Percentiles rank a stretch among this genome's conserved stretches.
Conservation (phyloP, 2,329 filamentous ascomycete genomes). For the Thelonectria discophora region DNA sequence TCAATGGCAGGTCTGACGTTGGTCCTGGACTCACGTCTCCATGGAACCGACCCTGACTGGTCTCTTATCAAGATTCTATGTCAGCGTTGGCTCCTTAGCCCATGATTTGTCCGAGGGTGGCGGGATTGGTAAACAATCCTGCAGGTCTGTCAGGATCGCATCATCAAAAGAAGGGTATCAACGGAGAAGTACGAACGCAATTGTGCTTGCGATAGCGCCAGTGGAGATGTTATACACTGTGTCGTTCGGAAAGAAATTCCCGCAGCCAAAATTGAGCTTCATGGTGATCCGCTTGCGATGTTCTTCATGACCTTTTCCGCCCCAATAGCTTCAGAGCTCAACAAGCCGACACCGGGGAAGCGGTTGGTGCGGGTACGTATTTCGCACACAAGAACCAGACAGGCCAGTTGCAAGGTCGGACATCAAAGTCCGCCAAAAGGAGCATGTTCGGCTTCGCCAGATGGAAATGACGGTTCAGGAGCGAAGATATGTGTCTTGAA, state of each 20-base stretch:
- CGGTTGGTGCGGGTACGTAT: conserved; percentile 35
- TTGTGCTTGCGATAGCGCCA: conserved; percentile 2
- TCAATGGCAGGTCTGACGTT: not conserved
- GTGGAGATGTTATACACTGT: conserved; percentile 24
- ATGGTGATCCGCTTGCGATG: conserved; percentile 18
- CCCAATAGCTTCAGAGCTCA: conserved; percentile 36
- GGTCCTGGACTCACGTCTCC: not conserved
- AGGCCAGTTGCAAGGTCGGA: conserved; percentile 30
- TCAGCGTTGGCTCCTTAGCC: conserved; percentile 10
- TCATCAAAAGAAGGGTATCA: conserved; percentile 15
- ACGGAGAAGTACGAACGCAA: conserved; percentile 18
- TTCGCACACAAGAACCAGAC: conserved; percentile 22
- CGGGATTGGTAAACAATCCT: conserved; percentile 16
- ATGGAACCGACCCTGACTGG: conserved; percentile 3
- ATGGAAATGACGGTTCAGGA: conserved; percentile 7
- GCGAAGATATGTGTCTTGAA: conserved; percentile 18
- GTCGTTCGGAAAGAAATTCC: conserved; percentile 33
- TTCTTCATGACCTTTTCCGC: conserved; percentile 34
- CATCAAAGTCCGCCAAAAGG: conserved; percentile 35
- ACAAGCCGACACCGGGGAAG: conserved; percentile 41
- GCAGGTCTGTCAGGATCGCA: conserved; percentile 26
- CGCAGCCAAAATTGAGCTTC: conserved; percentile 27
- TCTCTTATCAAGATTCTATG: conserved; percentile 21
- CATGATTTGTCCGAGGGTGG: conserved; percentile 17
- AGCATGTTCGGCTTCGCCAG: conserved; percentile 9